Evolutionary conservation across 768 basidiomycete genomes (phyloP).

Genomic region (Cystobasidium ongulense): DNA sequence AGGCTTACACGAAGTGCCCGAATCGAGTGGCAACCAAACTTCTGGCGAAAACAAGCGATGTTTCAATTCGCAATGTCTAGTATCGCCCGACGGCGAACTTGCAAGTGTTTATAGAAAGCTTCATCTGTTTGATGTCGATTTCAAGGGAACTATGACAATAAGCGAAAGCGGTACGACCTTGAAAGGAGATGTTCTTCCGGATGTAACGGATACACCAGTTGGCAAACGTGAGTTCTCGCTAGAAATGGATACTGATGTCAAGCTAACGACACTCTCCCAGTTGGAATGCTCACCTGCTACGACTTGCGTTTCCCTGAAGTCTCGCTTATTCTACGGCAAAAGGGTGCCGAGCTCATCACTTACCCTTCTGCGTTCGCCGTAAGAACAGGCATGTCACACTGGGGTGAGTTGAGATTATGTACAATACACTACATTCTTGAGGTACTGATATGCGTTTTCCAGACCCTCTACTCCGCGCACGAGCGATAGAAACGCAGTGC

Average conservation of each 20-base stretch:
- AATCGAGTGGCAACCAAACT: neutral
- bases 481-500: constrained; percentile 42
- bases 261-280: constrained; percentile 28
- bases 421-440: neutral
- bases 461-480: constrained; percentile 38
- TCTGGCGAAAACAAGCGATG: constrained; percentile 31
- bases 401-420: constrained; percentile 32
- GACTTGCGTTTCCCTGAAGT: constrained; percentile 41
- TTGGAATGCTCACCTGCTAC: constrained; percentile 41
- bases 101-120: constrained; percentile 26
- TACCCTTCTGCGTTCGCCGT: constrained; percentile 40
- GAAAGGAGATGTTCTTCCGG: constrained; percentile 4
- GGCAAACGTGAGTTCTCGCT: constrained; percentile 1
- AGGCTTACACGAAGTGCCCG: constrained; percentile 38
- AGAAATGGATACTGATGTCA: neutral
- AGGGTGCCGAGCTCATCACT: constrained; percentile 36
- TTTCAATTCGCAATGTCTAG: constrained; percentile 40
- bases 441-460: neutral
- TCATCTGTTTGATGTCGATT: constrained; percentile 41
- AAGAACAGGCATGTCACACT: constrained; percentile 39
- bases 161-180: constrained; percentile 12
- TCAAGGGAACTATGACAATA: neutral
- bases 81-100: constrained; percentile 34
- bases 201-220: neutral
- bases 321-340: constrained; percentile 30